These are phyloP conservation scores for Nakaseomyces glabratus DNA, from an alignment of 1,139 yeast genomes.

Conservation along the genomic window DNA sequence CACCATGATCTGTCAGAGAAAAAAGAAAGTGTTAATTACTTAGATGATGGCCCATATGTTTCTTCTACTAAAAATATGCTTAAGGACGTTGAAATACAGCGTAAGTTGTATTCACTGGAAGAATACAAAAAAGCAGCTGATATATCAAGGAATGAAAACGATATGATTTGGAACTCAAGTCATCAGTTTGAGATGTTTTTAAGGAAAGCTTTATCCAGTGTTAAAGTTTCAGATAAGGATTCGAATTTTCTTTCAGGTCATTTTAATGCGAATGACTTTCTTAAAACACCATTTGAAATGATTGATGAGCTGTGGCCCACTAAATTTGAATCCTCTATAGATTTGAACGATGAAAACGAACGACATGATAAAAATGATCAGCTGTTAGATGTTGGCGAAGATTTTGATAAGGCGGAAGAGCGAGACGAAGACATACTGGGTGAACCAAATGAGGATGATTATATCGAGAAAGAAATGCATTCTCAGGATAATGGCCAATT, in stretches of 20 bases:
- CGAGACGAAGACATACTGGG: too few species aligned
- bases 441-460: too few species aligned
- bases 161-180: constrained; percentile 36
- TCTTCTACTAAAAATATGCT: constrained; percentile 54
- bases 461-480: too few species aligned
- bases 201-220: constrained; percentile 27
- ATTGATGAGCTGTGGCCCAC: constrained; percentile 24
- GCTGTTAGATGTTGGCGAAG: too few species aligned
- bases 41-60: constrained; percentile 30
- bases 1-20: constrained; percentile 44
- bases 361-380: too few species aligned
- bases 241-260: too few species aligned
- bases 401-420: too few species aligned
- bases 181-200: constrained; percentile 33
- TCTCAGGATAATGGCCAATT: too few species aligned
- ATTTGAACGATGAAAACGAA: too few species aligned
- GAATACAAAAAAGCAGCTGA: constrained; percentile 25
- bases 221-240: too few species aligned
- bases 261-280: too few species aligned
- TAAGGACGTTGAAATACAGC: constrained; percentile 51
- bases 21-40: constrained; percentile 11
- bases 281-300: constrained; percentile 21
- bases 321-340: too few species aligned
- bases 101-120: constrained; percentile 36
- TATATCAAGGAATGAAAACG: constrained; percentile 9